Percentiles rank a stretch among this genome's conserved stretches.
phyloP scores from a whole-genome alignment of 345 rosid species.

The Triadica sebifera region DNA sequence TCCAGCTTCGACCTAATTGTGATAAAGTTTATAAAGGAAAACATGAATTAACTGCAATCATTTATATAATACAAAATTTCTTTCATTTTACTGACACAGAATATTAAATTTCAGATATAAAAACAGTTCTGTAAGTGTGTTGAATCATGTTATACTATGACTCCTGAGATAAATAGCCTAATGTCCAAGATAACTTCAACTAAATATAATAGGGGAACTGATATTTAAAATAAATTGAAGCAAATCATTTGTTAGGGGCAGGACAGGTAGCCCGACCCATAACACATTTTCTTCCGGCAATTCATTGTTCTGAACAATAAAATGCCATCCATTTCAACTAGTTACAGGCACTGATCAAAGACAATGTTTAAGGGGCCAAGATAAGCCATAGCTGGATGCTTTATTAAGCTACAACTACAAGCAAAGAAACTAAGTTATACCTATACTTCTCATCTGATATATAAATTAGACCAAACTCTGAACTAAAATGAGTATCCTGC shows the following conservation, averaged over 20 bases:
- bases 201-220: neutral
- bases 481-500: neutral
- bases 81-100: neutral
- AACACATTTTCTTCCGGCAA: neutral
- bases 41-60: neutral
- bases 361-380: neutral
- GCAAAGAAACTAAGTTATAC: neutral
- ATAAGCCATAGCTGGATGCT: neutral
- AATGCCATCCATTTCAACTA: neutral
- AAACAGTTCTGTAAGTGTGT: neutral
- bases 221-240: neutral
- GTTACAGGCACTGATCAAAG: neutral
- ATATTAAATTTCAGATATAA: neutral
- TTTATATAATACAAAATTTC: neutral
- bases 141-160: neutral
- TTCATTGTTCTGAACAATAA: neutral
- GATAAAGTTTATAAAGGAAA: slow-evolving; percentile 9
- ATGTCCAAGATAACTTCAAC: neutral
- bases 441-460: neutral
- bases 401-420: neutral
- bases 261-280: neutral
- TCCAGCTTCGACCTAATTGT: slow-evolving; percentile 87
- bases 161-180: neutral
- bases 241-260: neutral
- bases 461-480: neutral